Percentiles rank a stretch among this genome's conserved stretches.
Evolutionary conservation across 2,329 filamentous ascomycete genomes (phyloP).

Genomic region (Leptographium wingfieldii): DNA sequence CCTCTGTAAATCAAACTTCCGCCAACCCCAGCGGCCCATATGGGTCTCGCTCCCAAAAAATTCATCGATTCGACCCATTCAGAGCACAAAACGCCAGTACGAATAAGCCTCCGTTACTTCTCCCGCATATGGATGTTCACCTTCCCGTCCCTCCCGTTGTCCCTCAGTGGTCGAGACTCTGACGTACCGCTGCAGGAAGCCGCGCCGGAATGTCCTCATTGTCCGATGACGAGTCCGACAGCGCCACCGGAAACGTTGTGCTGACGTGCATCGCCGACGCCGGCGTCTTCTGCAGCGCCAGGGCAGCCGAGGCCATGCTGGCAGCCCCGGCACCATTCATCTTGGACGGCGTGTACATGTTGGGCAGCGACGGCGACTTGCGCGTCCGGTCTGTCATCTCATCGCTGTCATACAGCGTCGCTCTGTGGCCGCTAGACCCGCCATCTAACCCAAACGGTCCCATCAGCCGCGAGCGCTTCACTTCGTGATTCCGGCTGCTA

Average conservation of each 20-base stretch:
- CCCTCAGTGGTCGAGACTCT: slow-evolving; percentile 12
- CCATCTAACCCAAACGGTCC: neutral
- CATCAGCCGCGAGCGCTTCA: slow-evolving; percentile 16
- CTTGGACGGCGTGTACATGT: neutral
- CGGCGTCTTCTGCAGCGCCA: neutral
- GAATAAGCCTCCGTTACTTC: neutral
- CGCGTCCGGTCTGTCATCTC: neutral
- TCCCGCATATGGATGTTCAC: neutral
- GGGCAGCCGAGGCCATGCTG: neutral
- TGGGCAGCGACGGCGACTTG: neutral
- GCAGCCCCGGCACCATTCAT: neutral
- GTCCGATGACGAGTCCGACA: slow-evolving; percentile 18
- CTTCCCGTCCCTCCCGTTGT: neutral
- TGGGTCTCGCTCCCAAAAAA: too few species aligned
- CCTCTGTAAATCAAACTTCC: too few species aligned
- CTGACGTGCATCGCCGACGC: slow-evolving; percentile 5
- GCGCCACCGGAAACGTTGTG: slow-evolving; percentile 9
- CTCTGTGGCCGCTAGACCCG: neutral
- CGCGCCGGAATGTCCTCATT: slow-evolving; percentile 22
- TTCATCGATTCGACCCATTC: too few species aligned
- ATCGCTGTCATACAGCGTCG: neutral
- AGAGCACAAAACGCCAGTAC: too few species aligned
- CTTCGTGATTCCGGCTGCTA: slow-evolving; percentile 7
- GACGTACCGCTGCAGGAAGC: slow-evolving; percentile 18
- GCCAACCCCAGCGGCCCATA: too few species aligned